phyloP scores from a whole-genome alignment of 441 rosid genomes.

The Bruguiera hainesii region DNA sequence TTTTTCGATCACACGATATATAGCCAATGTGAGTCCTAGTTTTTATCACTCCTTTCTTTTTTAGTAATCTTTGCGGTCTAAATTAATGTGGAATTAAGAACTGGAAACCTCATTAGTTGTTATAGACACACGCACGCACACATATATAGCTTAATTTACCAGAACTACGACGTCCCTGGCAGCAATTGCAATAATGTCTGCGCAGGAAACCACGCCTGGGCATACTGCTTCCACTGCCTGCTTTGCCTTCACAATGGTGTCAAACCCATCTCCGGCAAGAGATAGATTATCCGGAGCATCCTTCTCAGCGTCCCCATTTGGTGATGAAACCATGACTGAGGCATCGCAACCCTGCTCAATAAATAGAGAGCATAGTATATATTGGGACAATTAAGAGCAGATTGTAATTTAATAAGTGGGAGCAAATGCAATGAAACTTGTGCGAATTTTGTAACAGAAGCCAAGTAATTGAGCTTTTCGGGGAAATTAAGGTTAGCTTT shows the following conservation, averaged over 20 bases:
- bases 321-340: conserved; percentile 56
- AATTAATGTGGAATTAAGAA: too few species aligned
- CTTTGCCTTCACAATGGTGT: conserved; percentile 70
- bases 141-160: conserved; percentile 33
- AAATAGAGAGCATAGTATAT: not conserved
- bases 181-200: conserved; percentile 74
- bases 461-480: too few species aligned
- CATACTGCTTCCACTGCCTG: conserved; percentile 56
- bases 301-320: conserved; percentile 56
- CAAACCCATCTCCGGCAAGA: conserved; percentile 69
- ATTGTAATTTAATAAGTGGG: not conserved
- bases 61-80: too few species aligned
- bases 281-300: conserved; percentile 46
- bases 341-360: conserved; percentile 66
- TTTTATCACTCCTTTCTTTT: too few species aligned
- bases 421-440: not conserved
- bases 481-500: too few species aligned
- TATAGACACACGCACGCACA: too few species aligned
- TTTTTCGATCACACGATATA: not conserved
- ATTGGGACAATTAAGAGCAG: not conserved
- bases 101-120: too few species aligned
- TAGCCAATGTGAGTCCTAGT: too few species aligned
- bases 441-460: too few species aligned
- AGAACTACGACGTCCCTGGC: conserved; percentile 62
- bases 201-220: conserved; percentile 70